Conservation (phyloP, 2,329 filamentous ascomycete genomes). For the Fusarium pilosicola region DNA sequence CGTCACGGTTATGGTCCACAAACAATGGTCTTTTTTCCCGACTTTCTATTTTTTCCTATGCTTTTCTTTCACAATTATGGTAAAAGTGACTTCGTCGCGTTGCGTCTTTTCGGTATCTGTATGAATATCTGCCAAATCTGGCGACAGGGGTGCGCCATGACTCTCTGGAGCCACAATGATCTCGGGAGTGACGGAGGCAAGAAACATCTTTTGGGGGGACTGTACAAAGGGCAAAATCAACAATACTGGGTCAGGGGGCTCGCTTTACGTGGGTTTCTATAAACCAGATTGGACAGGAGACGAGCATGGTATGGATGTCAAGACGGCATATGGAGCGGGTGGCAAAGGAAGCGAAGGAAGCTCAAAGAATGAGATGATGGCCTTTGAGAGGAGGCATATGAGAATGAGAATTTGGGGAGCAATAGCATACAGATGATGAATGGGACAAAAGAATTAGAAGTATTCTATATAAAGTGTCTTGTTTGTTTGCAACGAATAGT, state of each 20-base stretch:
- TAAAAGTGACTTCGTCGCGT: constrained; percentile 41
- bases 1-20: constrained; percentile 43
- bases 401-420: constrained; percentile 36
- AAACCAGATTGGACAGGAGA: constrained; percentile 18
- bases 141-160: constrained; percentile 28
- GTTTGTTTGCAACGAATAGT: background rate
- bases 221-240: constrained; percentile 40
- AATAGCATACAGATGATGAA: constrained; percentile 44
- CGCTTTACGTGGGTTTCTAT: background rate
- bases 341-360: constrained; percentile 2
- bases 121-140: constrained; percentile 42
- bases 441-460: constrained; percentile 38
- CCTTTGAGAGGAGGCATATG: constrained; percentile 35
- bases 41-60: constrained; percentile 28
- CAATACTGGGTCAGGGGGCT: constrained; percentile 19
- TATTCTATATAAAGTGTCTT: background rate
- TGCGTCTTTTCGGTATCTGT: constrained; percentile 40
- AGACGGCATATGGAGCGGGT: constrained; percentile 19
- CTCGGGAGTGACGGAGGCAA: constrained; percentile 23
- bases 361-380: constrained; percentile 30
- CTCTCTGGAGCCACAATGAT: constrained; percentile 20
- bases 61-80: constrained; percentile 27
- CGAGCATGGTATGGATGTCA: constrained; percentile 12
- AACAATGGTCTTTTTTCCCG: constrained; percentile 38
- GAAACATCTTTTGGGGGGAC: constrained; percentile 20